Evolutionary conservation across 2,329 filamentous ascomycete genomes (phyloP).

Genomic region (Cordyceps farinosa): DNA sequence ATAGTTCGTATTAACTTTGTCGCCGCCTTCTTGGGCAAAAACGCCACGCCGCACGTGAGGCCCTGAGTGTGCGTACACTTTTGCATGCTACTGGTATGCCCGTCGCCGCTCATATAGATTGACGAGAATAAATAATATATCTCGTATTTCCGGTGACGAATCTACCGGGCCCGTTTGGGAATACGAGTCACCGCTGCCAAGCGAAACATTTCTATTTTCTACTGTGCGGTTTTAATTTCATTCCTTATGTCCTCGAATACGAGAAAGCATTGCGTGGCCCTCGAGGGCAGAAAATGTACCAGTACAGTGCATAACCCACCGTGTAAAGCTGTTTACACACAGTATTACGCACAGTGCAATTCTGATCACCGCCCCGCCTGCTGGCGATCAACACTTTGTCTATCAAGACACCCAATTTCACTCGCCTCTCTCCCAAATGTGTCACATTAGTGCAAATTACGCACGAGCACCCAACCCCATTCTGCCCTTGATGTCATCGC

Average conservation of each 20-base stretch:
- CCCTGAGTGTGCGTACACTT: neutral
- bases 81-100: neutral
- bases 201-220: conserved; percentile 1
- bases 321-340: neutral
- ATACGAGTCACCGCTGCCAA: conserved; percentile 4
- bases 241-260: neutral
- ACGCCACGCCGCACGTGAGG: neutral
- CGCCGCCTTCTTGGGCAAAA: neutral
- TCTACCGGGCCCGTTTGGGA: neutral
- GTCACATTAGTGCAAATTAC: neutral
- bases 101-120: too few species aligned
- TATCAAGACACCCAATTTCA: conserved; percentile 2
- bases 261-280: conserved; percentile 3
- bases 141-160: neutral
- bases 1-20: neutral
- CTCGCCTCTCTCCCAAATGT: neutral
- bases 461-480: neutral
- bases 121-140: neutral
- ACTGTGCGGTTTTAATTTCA: neutral
- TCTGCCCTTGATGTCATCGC: neutral
- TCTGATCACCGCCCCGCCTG: neutral
- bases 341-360: neutral
- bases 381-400: neutral
- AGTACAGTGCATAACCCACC: neutral
- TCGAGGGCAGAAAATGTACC: neutral